Percentiles rank a stretch among this genome's conserved stretches.
phyloP scores from a whole-genome alignment of 805 yeast species.

The Myxozyma sirexii region DNA sequence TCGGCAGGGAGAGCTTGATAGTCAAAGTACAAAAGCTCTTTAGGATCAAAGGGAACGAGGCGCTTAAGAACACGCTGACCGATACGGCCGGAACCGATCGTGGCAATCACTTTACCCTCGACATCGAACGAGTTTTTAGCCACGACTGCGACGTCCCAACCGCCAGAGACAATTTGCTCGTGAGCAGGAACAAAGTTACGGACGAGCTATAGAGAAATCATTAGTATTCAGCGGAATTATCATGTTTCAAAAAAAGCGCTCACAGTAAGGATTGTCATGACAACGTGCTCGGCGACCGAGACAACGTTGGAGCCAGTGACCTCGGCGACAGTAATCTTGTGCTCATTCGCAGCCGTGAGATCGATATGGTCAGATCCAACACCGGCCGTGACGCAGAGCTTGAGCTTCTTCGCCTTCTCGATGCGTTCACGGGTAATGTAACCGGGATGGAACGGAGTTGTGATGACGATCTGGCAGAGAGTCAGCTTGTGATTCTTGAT shows the following conservation, averaged over 20 bases:
- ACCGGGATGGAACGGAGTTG: slow-evolving; percentile 84
- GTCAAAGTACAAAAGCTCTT: slow-evolving; percentile 72
- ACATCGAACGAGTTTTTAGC: slow-evolving; percentile 75
- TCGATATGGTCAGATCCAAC: slow-evolving; percentile 85
- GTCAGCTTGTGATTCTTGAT: too few relatives aligned
- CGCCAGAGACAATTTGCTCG: slow-evolving; percentile 60
- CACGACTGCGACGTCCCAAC: slow-evolving; percentile 77
- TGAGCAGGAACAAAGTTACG: slow-evolving; percentile 82
- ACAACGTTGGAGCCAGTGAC: slow-evolving; percentile 82
- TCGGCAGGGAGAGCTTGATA: slow-evolving; percentile 67
- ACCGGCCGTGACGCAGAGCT: slow-evolving; percentile 75
- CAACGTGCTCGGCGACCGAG: slow-evolving; percentile 79
- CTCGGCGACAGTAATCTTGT: slow-evolving; percentile 68
- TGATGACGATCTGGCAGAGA: slow-evolving; percentile 53
- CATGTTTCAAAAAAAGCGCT: too few relatives aligned
- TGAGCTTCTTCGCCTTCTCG: slow-evolving; percentile 69
- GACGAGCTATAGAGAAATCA: slow-evolving; percentile 47
- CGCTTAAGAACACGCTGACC: slow-evolving; percentile 77
- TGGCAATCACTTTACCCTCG: slow-evolving; percentile 75
- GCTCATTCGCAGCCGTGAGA: slow-evolving; percentile 65
- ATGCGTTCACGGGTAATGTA: slow-evolving; percentile 69
- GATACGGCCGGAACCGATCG: slow-evolving; percentile 81
- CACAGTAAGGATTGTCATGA: slow-evolving; percentile 67
- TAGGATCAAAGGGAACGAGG: slow-evolving; percentile 70
- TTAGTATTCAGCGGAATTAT: not conserved